Evolutionary conservation across 495 filamentous ascomycete species (phyloP), one percentile per base, ranked within the genome.

Genomic region (Penicillium psychrofluorescens): DNA sequence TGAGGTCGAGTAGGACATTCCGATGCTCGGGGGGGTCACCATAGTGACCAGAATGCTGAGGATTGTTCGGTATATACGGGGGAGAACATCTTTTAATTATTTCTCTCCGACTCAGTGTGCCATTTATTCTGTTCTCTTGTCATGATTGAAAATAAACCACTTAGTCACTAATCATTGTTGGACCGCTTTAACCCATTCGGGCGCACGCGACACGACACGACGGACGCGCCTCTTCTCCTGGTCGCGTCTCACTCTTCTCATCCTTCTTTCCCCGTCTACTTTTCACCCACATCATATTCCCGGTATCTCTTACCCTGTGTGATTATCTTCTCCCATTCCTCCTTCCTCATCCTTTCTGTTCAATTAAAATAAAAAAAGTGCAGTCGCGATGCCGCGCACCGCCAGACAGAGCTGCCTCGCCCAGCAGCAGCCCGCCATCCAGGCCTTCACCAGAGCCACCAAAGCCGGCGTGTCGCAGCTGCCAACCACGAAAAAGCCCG

Each of bases 381-480:
- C 44, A 57, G 45, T 34, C 44, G 51, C 62, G 54, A 71, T 71
- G 67, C 63, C 63, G 51, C 62, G 64, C 48, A 49, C 58, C 41
- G 41, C 63, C 29, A 50, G 58, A 47, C 47, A 50, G 36, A 46
- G 57, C 55, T 36, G 57, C 59, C 59, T 66, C 47, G 51, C 62
- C 41, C 61, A 55, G 29, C 45, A 43, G 8, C 68, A 68, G 44
- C 49, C 49, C 15, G 59, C 53, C 28, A 72, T 72, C 39, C 66
- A 70, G 38, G 52, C 42, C 45, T 72, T 72, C 43, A 54, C 64
- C 53, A 62, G 64, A 58, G 53, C 68, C 53, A 69, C 66, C 49
- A 72, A 72, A 44, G 61, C 67, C 2, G 67, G 68, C 28, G 35
- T 48, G 6, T 41, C 59, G 11, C 48, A 42, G 22, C 35, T 57